Conservation (phyloP, 2,329 filamentous ascomycete species). For the Zymoseptoria pseudotritici region DNA sequence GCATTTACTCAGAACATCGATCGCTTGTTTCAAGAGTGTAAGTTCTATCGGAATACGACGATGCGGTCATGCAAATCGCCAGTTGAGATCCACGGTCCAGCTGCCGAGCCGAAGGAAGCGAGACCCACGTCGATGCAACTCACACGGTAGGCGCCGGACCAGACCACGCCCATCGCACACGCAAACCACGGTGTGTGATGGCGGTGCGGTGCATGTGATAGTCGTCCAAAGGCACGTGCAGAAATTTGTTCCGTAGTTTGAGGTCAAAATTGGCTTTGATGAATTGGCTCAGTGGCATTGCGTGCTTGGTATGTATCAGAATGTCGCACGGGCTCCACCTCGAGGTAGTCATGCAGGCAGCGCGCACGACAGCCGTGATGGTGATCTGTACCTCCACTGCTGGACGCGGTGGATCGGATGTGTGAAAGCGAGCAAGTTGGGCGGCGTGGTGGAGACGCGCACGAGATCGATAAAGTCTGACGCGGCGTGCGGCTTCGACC, state of each 20-base stretch:
- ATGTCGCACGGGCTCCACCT: not conserved
- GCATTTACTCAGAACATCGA: not conserved
- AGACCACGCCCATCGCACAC: too few relatives aligned
- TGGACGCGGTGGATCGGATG: not conserved
- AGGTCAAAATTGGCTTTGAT: not conserved
- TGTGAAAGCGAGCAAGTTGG: not conserved
- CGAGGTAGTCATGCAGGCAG: not conserved
- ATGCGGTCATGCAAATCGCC: not conserved
- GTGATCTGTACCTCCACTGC: not conserved
- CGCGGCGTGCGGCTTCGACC: not conserved
- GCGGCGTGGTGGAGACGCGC: not conserved
- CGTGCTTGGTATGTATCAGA: not conserved
- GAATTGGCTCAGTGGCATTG: not conserved
- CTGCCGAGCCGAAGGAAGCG: not conserved
- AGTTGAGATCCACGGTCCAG: not conserved
- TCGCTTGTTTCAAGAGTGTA: not conserved
- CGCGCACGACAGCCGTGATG: not conserved
- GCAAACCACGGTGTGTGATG: not conserved
- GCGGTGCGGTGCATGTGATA: not conserved
- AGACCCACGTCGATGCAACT: not conserved
- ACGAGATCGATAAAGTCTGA: not conserved
- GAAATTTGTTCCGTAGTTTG: not conserved
- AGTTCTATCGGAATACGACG: not conserved
- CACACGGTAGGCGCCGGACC: not conserved
- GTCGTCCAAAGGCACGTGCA: not conserved